phyloP scores from a whole-genome alignment of 768 basidiomycete genomes.

The Auricularia heimuer region DNA sequence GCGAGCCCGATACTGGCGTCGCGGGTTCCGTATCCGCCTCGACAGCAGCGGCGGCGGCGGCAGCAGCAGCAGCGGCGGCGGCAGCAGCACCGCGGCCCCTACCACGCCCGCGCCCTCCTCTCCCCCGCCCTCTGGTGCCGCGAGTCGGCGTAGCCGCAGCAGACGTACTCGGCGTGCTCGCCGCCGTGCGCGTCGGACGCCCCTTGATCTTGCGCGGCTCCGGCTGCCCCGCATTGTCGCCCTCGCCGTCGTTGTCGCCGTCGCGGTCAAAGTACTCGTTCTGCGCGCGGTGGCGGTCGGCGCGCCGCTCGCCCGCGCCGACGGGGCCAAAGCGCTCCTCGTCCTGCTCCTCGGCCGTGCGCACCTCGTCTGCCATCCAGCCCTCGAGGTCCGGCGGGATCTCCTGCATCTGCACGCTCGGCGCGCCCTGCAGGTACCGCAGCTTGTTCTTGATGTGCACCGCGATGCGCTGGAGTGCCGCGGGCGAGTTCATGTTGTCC shows the following conservation, averaged over 20 bases:
- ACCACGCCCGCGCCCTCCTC: constrained; percentile 22
- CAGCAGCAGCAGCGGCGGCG: constrained; percentile 10
- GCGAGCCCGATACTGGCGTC: neutral
- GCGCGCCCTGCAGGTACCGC: constrained; percentile 87
- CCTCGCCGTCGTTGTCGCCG: constrained; percentile 49
- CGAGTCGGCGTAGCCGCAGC: neutral
- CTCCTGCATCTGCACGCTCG: constrained; percentile 94
- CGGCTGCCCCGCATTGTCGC: neutral
- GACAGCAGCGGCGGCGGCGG: constrained; percentile 10
- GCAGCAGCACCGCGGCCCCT: constrained; percentile 20
- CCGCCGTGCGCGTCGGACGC: constrained; percentile 7
- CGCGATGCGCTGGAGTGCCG: constrained; percentile 80
- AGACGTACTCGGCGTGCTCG: neutral
- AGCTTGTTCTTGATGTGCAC: constrained; percentile 78
- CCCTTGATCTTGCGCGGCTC: constrained; percentile 1
- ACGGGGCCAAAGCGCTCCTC: constrained; percentile 51
- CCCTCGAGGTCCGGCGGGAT: constrained; percentile 86
- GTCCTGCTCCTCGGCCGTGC: constrained; percentile 54
- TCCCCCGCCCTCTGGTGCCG: constrained; percentile 1
- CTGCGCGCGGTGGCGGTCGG: constrained; percentile 40
- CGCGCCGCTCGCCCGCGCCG: constrained; percentile 44
- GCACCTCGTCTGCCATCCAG: constrained; percentile 63
- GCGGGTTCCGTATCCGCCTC: neutral
- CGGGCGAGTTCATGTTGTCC: constrained; percentile 83
- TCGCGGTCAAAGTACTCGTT: constrained; percentile 73